Base-by-base conservation (phyloP, 1,284 basidiomycete genomes). In the Prillingera fragicola region DNA sequence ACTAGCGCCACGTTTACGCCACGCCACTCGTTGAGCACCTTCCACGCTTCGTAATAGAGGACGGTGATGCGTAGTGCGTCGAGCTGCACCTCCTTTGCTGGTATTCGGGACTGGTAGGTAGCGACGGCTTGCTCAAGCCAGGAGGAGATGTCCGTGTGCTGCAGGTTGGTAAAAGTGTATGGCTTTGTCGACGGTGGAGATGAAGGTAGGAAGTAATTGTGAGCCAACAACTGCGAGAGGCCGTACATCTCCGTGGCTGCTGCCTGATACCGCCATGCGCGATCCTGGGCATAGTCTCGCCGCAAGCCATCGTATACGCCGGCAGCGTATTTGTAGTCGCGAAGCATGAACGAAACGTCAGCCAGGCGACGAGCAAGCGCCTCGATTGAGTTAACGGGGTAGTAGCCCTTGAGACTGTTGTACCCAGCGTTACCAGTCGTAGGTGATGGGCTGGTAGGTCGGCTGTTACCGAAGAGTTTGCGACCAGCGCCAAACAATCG, bases 261-360 rank as follows among this genome's bases (percentile, higher is more conserved):
- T 1, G 72, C 60, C n/a, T 62, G 66, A 40, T 73, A 65, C 22
- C 67, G 51, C 54, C 57, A 63, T 0, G 71, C 73, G 28, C 69
- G 62, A 47, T 75, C 73, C 31, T 65, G 60, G 1, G 61, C 60
- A 43, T 62, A 70, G 47, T 92, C 88, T 60, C 88, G 87, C 39
- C 87, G 77, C 15, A 88, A 65, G 2, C 82, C 73, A 57, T 97
- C 94, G 84, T 92, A 98, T 18, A 94, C 82, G 13, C 74, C 73
- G 1, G 80, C 76, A 0, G 94, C 94, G 29, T 94, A 77, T 55
- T 87, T 88, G 66, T 84, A 82, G 72, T 98, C 94, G 1, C 88
- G 83, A 1, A 96, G 74, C 56, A 94, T 83, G 37, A 95, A 95
- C 2, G 90, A 84, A 69, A 97, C 92, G 67, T 99, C 95, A 8